These are phyloP conservation scores for Taphrina wiesneri DNA, from an alignment of 1,139 yeast species.

Conservation along the genomic window DNA sequence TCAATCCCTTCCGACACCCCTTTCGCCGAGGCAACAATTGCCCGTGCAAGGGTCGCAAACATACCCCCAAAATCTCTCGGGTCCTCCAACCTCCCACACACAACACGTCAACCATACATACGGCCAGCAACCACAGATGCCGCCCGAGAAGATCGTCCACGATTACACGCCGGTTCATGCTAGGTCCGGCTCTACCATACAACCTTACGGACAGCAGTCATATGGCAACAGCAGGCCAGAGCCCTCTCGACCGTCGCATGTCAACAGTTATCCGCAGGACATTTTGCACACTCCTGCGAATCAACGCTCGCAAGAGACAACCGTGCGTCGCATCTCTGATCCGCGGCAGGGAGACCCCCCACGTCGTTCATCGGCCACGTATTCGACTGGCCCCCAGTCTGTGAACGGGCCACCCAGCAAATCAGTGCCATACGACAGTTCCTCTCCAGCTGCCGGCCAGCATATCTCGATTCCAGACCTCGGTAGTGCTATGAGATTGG, in stretches of 20 bases:
- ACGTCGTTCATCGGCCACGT: neutral
- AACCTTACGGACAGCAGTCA: slow-evolving; percentile 2
- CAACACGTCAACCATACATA: neutral
- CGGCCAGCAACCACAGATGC: neutral
- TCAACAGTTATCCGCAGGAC: neutral
- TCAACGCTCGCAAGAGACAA: neutral
- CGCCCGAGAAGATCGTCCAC: neutral
- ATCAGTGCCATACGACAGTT: neutral
- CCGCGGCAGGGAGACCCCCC: neutral
- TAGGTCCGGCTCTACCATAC: neutral
- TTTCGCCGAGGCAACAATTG: neutral
- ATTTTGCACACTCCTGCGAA: neutral
- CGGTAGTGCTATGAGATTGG: neutral
- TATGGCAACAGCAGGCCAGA: neutral
- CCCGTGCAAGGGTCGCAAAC: neutral
- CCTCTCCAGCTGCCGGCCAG: slow-evolving; percentile 3
- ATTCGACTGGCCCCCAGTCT: neutral
- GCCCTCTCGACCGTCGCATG: neutral
- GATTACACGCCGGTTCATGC: neutral
- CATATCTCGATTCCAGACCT: slow-evolving; percentile 19
- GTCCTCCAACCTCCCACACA: neutral
- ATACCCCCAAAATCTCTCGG: neutral
- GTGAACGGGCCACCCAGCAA: neutral
- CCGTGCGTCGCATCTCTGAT: neutral
- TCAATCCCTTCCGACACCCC: neutral